phyloP scores from a whole-genome alignment of 768 basidiomycete species.

The Guyanaporus albipodus region DNA sequence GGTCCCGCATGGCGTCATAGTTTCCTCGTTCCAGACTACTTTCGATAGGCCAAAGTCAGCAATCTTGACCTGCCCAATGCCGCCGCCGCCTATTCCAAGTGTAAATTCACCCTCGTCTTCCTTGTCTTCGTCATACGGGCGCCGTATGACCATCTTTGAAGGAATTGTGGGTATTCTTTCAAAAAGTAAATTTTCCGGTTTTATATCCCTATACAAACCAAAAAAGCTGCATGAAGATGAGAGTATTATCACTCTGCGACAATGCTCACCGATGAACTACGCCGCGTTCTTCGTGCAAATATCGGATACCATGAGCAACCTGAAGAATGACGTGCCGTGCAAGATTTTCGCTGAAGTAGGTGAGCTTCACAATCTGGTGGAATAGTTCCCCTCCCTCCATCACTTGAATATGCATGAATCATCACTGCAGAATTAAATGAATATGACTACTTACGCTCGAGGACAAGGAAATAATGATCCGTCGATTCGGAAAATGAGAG shows the following conservation, averaged over 20 bases:
- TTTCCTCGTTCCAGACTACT: conserved; percentile 98
- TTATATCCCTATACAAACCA: conserved; percentile 66
- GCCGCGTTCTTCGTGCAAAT: conserved; percentile 95
- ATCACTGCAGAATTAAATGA: neutral
- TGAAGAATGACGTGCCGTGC: conserved; percentile 96
- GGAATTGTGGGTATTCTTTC: conserved; percentile 89
- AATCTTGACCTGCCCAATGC: conserved; percentile 97
- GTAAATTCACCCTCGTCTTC: conserved; percentile 97
- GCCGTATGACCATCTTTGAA: conserved; percentile 64
- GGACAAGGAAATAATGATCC: conserved; percentile 91
- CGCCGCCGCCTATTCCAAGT: conserved; percentile 89
- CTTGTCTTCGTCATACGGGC: conserved; percentile 97
- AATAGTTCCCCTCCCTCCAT: conserved; percentile 99
- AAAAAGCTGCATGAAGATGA: neutral
- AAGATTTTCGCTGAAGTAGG: conserved; percentile 98
- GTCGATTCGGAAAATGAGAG: conserved; percentile 86
- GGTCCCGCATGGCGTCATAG: conserved; percentile 99
- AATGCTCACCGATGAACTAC: conserved; percentile 80
- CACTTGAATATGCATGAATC: conserved; percentile 44
- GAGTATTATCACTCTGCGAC: neutral
- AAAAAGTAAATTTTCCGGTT: conserved; percentile 96
- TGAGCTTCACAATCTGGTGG: conserved; percentile 98
- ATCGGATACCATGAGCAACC: conserved; percentile 89
- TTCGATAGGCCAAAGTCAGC: conserved; percentile 98
- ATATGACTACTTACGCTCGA: conserved; percentile 67